Conservation (phyloP, 2,329 filamentous ascomycete genomes). For the Fusarium compactum region DNA sequence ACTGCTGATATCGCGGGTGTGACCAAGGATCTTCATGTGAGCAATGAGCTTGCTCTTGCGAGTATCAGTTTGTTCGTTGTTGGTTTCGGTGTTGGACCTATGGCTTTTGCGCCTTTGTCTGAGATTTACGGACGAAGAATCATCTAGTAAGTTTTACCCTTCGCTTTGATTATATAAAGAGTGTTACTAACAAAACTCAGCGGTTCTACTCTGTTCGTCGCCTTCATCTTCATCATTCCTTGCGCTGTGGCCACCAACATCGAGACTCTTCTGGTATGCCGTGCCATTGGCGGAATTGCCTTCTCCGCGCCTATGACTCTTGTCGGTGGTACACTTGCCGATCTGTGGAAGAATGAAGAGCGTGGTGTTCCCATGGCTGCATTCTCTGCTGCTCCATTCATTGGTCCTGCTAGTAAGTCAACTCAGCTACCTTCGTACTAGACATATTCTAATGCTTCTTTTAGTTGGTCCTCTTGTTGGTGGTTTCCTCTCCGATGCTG, state of each 20-base stretch:
- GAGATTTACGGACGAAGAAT: conserved; percentile 79
- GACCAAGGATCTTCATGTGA: conserved; percentile 72
- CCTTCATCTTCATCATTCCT: conserved; percentile 83
- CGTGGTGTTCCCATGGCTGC: conserved; percentile 88
- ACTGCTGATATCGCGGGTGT: conserved; percentile 80
- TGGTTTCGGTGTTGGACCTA: conserved; percentile 84
- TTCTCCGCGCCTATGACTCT: conserved; percentile 90
- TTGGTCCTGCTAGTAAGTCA: conserved; percentile 75
- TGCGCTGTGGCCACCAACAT: conserved; percentile 83
- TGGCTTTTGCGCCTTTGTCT: conserved; percentile 82
- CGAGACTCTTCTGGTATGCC: conserved; percentile 78
- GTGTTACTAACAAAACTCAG: conserved; percentile 37
- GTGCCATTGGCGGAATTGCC: conserved; percentile 83
- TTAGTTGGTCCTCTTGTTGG: conserved; percentile 78
- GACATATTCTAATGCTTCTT: conserved; percentile 9
- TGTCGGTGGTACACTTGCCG: conserved; percentile 83
- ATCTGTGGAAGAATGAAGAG: conserved; percentile 87
- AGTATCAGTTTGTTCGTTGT: conserved; percentile 82
- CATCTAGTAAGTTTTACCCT: conserved; percentile 67
- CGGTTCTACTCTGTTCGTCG: conserved; percentile 73
- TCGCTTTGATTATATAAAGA: not conserved
- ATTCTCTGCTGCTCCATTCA: conserved; percentile 84
- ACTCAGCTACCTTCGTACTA: not conserved
- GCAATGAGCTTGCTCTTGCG: conserved; percentile 77
- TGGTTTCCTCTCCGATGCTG: conserved; percentile 77